phyloP scores from a whole-genome alignment of 2,329 filamentous ascomycete species.

The Cercospora sp. region DNA sequence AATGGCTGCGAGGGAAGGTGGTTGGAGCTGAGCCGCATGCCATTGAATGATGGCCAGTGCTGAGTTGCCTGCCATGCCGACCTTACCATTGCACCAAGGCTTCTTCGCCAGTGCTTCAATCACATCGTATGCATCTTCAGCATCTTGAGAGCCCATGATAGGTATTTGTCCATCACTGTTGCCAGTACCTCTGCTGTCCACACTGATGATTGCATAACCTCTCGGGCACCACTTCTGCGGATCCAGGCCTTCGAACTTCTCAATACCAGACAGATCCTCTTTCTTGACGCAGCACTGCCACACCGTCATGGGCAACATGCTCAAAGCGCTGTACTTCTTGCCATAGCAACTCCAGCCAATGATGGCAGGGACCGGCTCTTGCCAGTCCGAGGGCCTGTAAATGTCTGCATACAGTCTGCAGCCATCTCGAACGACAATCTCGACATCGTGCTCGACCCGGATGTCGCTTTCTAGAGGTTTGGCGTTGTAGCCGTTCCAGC shows the following conservation, averaged over 20 bases:
- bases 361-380: conserved; percentile 46
- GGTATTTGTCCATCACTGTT: conserved; percentile 42
- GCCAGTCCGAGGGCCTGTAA: conserved; percentile 44
- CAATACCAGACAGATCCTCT: conserved; percentile 33
- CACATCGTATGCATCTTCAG: conserved; percentile 49
- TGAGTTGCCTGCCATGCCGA: conserved; percentile 50
- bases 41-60: conserved; percentile 45
- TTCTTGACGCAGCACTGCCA: conserved; percentile 44
- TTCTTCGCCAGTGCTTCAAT: conserved; percentile 46
- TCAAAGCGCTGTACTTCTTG: conserved; percentile 46
- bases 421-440: conserved; percentile 48
- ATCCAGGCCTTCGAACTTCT: conserved; percentile 50
- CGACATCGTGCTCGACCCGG: conserved; percentile 49
- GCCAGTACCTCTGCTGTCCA: conserved; percentile 37
- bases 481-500: conserved; percentile 43
- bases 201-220: conserved; percentile 40
- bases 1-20: conserved; percentile 46
- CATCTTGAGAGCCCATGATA: conserved; percentile 48
- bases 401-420: conserved; percentile 48
- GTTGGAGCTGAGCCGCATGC: conserved; percentile 45
- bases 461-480: conserved; percentile 44
- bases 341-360: conserved; percentile 51
- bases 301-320: conserved; percentile 44
- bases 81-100: conserved; percentile 48
- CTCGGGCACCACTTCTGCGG: conserved; percentile 39